Evolutionary conservation across 257 asterid species (phyloP).

Genomic region (Scutellaria barbata): DNA sequence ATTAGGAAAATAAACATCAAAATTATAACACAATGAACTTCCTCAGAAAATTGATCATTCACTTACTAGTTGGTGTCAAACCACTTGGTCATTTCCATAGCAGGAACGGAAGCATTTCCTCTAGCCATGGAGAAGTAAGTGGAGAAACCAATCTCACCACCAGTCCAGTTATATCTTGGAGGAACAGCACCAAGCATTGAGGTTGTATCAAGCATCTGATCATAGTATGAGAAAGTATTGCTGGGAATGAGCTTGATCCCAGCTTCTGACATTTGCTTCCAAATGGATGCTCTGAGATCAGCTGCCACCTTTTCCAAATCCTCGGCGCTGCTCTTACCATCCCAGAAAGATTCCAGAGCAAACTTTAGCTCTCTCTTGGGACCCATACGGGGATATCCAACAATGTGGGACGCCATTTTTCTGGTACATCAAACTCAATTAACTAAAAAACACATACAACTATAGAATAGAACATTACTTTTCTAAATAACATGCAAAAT

Average conservation of each 20-base stretch:
- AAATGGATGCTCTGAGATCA: slow-evolving; percentile 77
- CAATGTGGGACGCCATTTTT: slow-evolving; percentile 90
- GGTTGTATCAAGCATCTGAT: slow-evolving; percentile 90
- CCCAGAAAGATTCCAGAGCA: slow-evolving; percentile 74
- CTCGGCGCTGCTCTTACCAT: slow-evolving; percentile 66
- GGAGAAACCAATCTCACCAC: slow-evolving; percentile 86
- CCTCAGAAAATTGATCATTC: slow-evolving; percentile 13
- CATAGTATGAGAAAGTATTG: slow-evolving; percentile 94
- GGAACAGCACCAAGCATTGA: slow-evolving; percentile 97
- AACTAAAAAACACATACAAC: slow-evolving; percentile 12
- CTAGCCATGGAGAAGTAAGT: slow-evolving; percentile 99
- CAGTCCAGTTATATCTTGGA: slow-evolving; percentile 80
- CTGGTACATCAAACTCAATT: slow-evolving; percentile 41
- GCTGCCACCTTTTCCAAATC: slow-evolving; percentile 81
- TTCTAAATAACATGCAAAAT: not conserved
- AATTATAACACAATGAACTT: not conserved
- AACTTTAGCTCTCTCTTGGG: slow-evolving; percentile 97
- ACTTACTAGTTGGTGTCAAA: slow-evolving; percentile 99
- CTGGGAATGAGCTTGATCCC: slow-evolving; percentile 82
- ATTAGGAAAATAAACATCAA: slow-evolving; percentile 19
- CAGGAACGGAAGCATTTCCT: slow-evolving; percentile 98
- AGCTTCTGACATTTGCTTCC: slow-evolving; percentile 61
- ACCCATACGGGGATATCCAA: slow-evolving; percentile 98
- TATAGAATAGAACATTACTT: not conserved
- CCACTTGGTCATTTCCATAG: slow-evolving; percentile 99